Percentiles rank a stretch among this genome's conserved stretches.
Evolutionary conservation across 2,329 filamentous ascomycete genomes (phyloP).

Genomic region (Colletotrichum plurivorum): DNA sequence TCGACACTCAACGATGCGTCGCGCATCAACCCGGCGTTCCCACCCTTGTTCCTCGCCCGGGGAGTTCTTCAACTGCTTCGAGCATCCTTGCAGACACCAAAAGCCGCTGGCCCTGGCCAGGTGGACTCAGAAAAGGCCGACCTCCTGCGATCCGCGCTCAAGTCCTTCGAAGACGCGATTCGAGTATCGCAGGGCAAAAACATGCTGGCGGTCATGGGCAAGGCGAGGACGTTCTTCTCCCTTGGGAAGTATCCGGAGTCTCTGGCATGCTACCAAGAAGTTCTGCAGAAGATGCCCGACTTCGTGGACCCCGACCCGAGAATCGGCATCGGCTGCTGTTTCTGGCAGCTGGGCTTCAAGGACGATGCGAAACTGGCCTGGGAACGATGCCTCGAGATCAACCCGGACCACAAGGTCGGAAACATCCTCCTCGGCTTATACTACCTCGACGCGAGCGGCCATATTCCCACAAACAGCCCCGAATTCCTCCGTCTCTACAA

Average conservation of each 20-base stretch:
- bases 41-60: constrained; percentile 90
- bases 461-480: constrained; percentile 85
- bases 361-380: constrained; percentile 92
- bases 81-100: constrained; percentile 85
- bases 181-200: constrained; percentile 88
- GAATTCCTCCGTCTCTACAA: constrained; percentile 90
- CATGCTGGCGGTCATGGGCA: constrained; percentile 92
- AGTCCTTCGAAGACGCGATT: constrained; percentile 95
- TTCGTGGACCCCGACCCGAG: constrained; percentile 94
- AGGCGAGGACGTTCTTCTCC: constrained; percentile 88
- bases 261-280: constrained; percentile 87
- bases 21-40: constrained; percentile 91
- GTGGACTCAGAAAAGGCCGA: constrained; percentile 83
- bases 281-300: constrained; percentile 86
- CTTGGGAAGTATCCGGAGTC: constrained; percentile 89
- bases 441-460: constrained; percentile 88
- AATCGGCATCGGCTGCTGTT: constrained; percentile 95
- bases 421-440: constrained; percentile 92
- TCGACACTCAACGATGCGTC: constrained; percentile 95
- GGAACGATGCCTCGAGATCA: constrained; percentile 88
- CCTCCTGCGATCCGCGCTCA: constrained; percentile 85
- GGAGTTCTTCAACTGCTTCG: constrained; percentile 91
- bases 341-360: constrained; percentile 96
- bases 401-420: constrained; percentile 87
- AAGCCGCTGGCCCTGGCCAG: constrained; percentile 74